These are phyloP conservation scores for Cystobasidium sp. DNA, from an alignment of 1,284 basidiomycete genomes.

Conservation along the genomic window DNA sequence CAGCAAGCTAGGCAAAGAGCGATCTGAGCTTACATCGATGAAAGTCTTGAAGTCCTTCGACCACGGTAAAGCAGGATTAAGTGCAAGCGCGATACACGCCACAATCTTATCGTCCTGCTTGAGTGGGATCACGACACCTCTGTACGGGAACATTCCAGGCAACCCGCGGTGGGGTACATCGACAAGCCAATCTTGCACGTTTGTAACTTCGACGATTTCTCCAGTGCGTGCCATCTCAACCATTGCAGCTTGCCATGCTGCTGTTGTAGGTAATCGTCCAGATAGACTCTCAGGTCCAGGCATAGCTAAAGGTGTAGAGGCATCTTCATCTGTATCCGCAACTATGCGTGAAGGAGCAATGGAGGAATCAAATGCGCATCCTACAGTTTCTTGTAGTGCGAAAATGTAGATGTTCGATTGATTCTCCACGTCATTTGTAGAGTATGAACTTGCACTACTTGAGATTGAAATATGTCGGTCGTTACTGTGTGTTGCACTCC, in stretches of 20 bases:
- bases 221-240: slow-evolving; percentile 29
- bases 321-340: slow-evolving; percentile 38
- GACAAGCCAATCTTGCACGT: slow-evolving; percentile 21
- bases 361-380: slow-evolving; percentile 39
- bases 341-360: slow-evolving; percentile 37
- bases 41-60: slow-evolving; percentile 32
- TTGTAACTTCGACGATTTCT: slow-evolving; percentile 27
- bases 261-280: neutral
- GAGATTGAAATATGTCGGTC: slow-evolving; percentile 34
- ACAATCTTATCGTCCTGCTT: slow-evolving; percentile 32
- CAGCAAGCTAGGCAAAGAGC: too few relatives aligned
- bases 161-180: slow-evolving; percentile 42
- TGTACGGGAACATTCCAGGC: slow-evolving; percentile 19
- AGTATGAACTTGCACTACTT: slow-evolving; percentile 34
- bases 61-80: slow-evolving; percentile 43
- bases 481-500: neutral
- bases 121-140: slow-evolving; percentile 40
- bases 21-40: slow-evolving; percentile 30
- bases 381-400: slow-evolving; percentile 44
- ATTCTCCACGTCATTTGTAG: slow-evolving; percentile 29
- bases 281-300: neutral
- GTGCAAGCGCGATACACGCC: slow-evolving; percentile 33
- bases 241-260: slow-evolving; percentile 38
- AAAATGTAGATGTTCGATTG: slow-evolving; percentile 41
- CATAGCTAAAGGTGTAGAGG: slow-evolving; percentile 1